A percentile compares a stretch with the other conserved stretches of the same genome.
These are phyloP conservation scores for Trifolium repens DNA, from an alignment of 306 rosid genomes.

Conservation along the genomic window DNA sequence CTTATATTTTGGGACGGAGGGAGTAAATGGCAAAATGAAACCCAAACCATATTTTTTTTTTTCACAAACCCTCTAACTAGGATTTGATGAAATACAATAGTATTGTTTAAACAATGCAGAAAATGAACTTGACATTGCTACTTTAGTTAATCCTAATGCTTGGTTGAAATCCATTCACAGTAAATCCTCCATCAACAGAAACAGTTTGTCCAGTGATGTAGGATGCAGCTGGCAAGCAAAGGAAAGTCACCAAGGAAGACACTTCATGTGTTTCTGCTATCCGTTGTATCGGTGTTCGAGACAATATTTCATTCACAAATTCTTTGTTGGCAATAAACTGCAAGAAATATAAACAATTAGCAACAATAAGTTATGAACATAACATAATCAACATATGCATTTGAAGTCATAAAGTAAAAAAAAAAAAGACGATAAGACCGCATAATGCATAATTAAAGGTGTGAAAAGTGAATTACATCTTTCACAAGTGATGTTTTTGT, in stretches of 20 bases:
- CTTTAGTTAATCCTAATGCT: constrained; percentile 40
- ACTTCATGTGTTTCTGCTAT: constrained; percentile 79
- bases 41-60: background rate
- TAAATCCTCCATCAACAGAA: constrained; percentile 78
- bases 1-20: too few relatives aligned
- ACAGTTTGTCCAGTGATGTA: constrained; percentile 78
- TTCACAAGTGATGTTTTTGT: constrained; percentile 70
- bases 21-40: background rate
- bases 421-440: too few relatives aligned
- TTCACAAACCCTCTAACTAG: background rate
- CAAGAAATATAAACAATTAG: constrained; percentile 23
- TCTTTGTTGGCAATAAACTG: constrained; percentile 61
- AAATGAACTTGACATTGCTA: background rate
- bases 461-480: constrained; percentile 53
- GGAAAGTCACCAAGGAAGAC: constrained; percentile 52
- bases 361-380: background rate
- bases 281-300: constrained; percentile 66
- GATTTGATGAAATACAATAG: background rate
- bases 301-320: constrained; percentile 45
- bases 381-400: background rate
- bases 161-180: constrained; percentile 65
- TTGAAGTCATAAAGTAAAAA: background rate
- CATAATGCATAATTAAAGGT: background rate
- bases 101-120: background rate
- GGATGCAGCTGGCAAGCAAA: background rate